Percentiles rank a stretch among this genome's conserved stretches.
Conservation (phyloP, 495 filamentous ascomycete species). For the Astrothelium macrocarpum region DNA sequence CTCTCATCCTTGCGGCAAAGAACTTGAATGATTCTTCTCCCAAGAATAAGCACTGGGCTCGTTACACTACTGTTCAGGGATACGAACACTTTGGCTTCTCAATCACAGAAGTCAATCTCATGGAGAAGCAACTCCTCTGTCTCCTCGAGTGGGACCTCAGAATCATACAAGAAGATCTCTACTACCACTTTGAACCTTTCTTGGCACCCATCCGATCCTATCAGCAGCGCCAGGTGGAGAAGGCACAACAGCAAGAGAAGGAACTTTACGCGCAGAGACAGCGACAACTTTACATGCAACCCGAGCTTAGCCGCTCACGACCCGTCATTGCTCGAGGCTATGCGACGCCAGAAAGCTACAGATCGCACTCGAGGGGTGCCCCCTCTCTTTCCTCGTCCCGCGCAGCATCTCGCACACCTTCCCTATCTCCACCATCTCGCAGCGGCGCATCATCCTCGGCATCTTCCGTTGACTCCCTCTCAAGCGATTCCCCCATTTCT, state of each 20-base stretch:
- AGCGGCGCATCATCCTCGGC: conserved; percentile 27
- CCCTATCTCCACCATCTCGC: conserved; percentile 35
- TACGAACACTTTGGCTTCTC: conserved; percentile 83
- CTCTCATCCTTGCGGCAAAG: conserved; percentile 68
- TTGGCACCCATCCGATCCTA: conserved; percentile 64
- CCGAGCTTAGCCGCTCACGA: conserved; percentile 17
- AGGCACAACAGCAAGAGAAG: conserved; percentile 36
- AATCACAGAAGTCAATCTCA: conserved; percentile 89
- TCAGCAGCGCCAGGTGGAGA: conserved; percentile 31
- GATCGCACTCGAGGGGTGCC: conserved; percentile 18
- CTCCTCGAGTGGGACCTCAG: conserved; percentile 88
- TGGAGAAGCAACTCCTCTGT: conserved; percentile 96
- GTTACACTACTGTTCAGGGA: conserved; percentile 69
- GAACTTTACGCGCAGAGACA: conserved; percentile 32
- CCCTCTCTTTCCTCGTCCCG: conserved; percentile 24
- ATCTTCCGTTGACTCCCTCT: conserved; percentile 21
- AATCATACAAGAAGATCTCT: conserved; percentile 74
- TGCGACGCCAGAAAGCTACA: conserved; percentile 12
- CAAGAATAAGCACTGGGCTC: conserved; percentile 99
- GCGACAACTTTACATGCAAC: conserved; percentile 21
- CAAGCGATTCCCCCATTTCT: conserved; percentile 18
- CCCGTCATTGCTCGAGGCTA: conserved; percentile 6
- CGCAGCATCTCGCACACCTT: conserved; percentile 31
- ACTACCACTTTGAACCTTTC: conserved; percentile 79
- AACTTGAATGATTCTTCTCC: conserved; percentile 84